These are phyloP conservation scores for Colletotrichum cordylinicola DNA, from an alignment of 2,329 filamentous ascomycete genomes.

Conservation along the genomic window DNA sequence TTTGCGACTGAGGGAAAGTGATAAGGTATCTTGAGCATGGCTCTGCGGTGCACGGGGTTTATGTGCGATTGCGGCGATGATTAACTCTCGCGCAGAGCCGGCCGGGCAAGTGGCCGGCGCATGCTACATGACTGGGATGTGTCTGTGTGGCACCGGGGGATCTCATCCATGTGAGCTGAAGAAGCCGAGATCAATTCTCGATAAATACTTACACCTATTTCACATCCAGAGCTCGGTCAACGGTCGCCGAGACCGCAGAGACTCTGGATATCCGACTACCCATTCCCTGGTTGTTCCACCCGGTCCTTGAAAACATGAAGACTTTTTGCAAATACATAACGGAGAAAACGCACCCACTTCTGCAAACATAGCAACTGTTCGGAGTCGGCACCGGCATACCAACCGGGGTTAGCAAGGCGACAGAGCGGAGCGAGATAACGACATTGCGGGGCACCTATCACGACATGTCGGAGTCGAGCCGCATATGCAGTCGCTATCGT, in stretches of 20 bases:
- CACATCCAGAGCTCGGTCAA: accelerated
- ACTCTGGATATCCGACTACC: background rate
- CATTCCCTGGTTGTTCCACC: background rate
- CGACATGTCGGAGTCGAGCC: background rate
- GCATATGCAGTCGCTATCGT: background rate
- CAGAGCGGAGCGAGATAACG: constrained; percentile 15
- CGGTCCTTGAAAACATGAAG: background rate
- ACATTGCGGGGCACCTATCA: constrained; percentile 11
- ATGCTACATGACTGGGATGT: background rate
- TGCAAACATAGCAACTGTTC: background rate
- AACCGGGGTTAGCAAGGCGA: constrained; percentile 1
- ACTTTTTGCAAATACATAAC: accelerated
- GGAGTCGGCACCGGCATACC: background rate
- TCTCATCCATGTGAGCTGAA: accelerated
- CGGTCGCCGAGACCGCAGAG: background rate
- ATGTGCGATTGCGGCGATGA: background rate
- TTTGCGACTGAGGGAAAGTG: accelerated
- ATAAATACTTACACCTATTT: accelerated
- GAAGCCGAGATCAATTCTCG: accelerated
- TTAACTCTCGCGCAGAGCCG: background rate
- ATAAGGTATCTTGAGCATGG: background rate
- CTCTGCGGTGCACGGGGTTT: background rate
- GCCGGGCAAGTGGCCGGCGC: background rate
- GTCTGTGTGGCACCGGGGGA: accelerated
- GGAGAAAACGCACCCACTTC: background rate